phyloP scores from a whole-genome alignment of 179 eudicot genomes.

The Silene noctiflora region DNA sequence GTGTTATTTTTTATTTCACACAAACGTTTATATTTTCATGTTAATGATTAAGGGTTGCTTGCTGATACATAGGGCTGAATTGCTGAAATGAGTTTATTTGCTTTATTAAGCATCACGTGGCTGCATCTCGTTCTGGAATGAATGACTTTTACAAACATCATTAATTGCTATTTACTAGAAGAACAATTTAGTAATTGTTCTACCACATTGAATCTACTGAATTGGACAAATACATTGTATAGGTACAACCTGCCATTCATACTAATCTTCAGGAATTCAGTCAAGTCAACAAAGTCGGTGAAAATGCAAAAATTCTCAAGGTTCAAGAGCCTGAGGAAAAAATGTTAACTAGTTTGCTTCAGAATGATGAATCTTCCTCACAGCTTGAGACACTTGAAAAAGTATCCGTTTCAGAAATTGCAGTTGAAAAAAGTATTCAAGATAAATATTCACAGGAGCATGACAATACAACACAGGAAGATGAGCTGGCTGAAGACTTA shows the following conservation, averaged over 20 bases:
- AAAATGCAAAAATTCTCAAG: constrained; percentile 21
- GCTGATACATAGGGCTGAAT: background rate
- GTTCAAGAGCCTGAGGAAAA: constrained; percentile 32
- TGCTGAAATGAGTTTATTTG: background rate
- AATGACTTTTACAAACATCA: background rate
- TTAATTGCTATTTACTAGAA: background rate
- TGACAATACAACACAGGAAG: constrained; percentile 18
- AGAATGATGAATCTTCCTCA: constrained; percentile 12
- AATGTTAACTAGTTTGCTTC: constrained; percentile 17
- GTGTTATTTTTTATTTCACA: background rate
- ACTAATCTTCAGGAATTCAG: constrained; percentile 28
- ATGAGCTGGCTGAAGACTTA: constrained; percentile 62
- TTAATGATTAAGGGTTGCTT: background rate
- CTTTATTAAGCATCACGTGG: background rate
- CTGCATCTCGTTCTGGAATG: background rate
- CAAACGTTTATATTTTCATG: background rate
- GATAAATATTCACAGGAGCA: constrained; percentile 21
- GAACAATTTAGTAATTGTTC: background rate
- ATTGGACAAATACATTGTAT: constrained; percentile 11
- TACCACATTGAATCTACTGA: constrained; percentile 3
- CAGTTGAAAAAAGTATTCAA: constrained; percentile 19
- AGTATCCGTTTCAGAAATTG: constrained; percentile 21
- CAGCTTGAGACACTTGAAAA: constrained; percentile 23
- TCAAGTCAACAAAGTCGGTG: constrained; percentile 21
- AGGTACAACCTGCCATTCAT: constrained; percentile 30